A percentile compares a stretch with the other conserved stretches of the same genome.
These are phyloP conservation scores for Flaveria robusta DNA, from an alignment of 129 eudicot species.

Conservation along the genomic window DNA sequence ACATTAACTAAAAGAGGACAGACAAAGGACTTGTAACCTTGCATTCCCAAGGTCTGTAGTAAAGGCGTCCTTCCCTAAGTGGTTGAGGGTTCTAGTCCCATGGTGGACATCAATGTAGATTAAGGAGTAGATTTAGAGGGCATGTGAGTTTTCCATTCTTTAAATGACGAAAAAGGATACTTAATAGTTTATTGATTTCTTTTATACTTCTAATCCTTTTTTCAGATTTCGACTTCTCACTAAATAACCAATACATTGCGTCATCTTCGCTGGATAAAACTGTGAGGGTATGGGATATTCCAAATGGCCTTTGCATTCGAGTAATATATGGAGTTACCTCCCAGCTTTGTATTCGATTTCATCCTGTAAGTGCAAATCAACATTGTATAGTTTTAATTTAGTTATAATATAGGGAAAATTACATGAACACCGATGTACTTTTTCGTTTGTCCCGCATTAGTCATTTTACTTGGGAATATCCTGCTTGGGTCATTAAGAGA, in stretches of 20 bases:
- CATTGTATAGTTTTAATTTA: background rate
- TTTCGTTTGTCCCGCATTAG: background rate
- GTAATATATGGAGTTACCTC: slow-evolving; percentile 95
- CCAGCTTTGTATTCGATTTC: slow-evolving; percentile 90
- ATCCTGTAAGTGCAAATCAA: slow-evolving; percentile 68
- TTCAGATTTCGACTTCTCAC: slow-evolving; percentile 93
- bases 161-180: background rate
- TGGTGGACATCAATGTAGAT: too few relatives aligned
- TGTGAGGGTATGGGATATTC: slow-evolving; percentile 96
- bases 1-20: background rate
- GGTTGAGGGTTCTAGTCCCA: too few relatives aligned
- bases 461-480: background rate
- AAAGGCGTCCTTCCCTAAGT: too few relatives aligned
- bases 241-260: slow-evolving; percentile 93
- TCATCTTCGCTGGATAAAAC: slow-evolving; percentile 96
- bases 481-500: background rate
- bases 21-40: too few relatives aligned
- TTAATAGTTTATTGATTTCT: slow-evolving; percentile 2
- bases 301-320: slow-evolving; percentile 82
- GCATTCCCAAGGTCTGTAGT: too few relatives aligned
- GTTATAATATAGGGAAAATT: background rate
- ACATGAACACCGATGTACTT: background rate
- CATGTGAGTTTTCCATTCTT: too few relatives aligned
- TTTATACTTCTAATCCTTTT: background rate
- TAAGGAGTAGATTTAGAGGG: too few relatives aligned